Percentiles rank a stretch among this genome's conserved stretches.
Evolutionary conservation across 345 rosid genomes (phyloP).

Genomic region (Orychophragmus violaceus): DNA sequence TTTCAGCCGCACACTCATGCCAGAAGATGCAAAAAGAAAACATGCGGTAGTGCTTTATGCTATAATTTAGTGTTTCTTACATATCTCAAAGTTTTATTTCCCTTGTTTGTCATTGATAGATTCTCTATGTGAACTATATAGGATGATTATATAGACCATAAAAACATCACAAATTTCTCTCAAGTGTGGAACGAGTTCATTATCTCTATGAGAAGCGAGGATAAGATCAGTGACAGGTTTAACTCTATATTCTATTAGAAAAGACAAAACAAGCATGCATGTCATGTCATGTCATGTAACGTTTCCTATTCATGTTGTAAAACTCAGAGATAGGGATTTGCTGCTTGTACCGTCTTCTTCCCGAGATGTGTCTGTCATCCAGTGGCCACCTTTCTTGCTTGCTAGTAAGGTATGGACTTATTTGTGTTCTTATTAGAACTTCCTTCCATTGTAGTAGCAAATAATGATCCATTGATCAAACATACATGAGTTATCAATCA

Average conservation of each 20-base stretch:
- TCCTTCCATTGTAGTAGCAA: slow-evolving; percentile 6
- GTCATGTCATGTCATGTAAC: slow-evolving; percentile 8
- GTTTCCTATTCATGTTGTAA: slow-evolving; percentile 20
- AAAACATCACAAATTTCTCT: slow-evolving; percentile 59
- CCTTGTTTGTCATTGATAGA: slow-evolving; percentile 6
- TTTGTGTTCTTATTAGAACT: not conserved
- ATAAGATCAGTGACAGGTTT: slow-evolving; percentile 81
- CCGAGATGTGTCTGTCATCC: slow-evolving; percentile 56
- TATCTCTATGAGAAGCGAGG: slow-evolving; percentile 69
- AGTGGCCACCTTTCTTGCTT: slow-evolving; percentile 97
- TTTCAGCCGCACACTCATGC: slow-evolving; percentile 63
- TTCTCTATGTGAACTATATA: slow-evolving; percentile 31
- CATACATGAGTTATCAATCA: not conserved
- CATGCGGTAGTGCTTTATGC: slow-evolving; percentile 29
- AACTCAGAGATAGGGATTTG: slow-evolving; percentile 77
- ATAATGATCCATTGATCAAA: not conserved
- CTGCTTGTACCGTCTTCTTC: slow-evolving; percentile 84
- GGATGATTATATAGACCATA: slow-evolving; percentile 44
- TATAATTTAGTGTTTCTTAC: not conserved
- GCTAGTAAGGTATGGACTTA: slow-evolving; percentile 81
- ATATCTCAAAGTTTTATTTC: not conserved
- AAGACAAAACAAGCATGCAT: slow-evolving; percentile 29
- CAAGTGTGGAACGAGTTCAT: slow-evolving; percentile 92
- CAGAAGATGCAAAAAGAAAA: slow-evolving; percentile 33
- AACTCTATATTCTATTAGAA: slow-evolving; percentile 3